Conservation (phyloP, 805 yeast genomes). For the Wickerhamiella kurtzmanii region DNA sequence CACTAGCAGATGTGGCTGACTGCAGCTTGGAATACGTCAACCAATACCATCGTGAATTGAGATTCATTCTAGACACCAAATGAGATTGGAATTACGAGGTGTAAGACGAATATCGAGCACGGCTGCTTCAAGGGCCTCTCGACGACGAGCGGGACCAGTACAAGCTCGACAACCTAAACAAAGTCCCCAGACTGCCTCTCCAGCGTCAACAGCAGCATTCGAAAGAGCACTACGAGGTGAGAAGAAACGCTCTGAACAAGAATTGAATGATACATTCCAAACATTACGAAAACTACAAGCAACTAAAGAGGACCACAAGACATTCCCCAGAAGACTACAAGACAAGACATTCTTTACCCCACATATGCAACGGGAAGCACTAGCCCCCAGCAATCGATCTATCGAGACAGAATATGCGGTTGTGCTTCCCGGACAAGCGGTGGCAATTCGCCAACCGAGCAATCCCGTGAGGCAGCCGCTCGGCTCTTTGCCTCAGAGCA, state of each 20-base stretch:
- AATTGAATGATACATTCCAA: conserved; percentile 1
- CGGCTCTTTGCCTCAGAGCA: neutral
- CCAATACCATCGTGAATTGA: too few species aligned
- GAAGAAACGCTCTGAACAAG: conserved; percentile 3
- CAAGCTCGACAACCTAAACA: too few species aligned
- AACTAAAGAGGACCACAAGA: neutral
- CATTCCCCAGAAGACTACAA: conserved; percentile 26
- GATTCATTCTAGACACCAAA: too few species aligned
- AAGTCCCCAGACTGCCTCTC: too few species aligned
- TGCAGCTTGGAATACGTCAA: too few species aligned
- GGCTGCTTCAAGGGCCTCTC: too few species aligned
- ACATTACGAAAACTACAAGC: neutral
- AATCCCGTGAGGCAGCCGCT: conserved; percentile 4
- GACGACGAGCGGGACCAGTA: too few species aligned
- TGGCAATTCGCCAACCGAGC: conserved; percentile 3
- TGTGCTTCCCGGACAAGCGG: conserved; percentile 2
- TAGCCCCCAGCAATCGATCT: too few species aligned
- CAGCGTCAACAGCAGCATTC: conserved; percentile 3
- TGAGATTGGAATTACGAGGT: too few species aligned
- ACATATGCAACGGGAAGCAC: conserved; percentile 18
- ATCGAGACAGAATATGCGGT: conserved; percentile 12
- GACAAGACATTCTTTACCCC: conserved; percentile 37
- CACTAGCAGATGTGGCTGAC: too few species aligned
- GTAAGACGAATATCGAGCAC: too few species aligned
- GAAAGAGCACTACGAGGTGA: conserved; percentile 10